Conservation (phyloP, 306 rosid species). For the Malus orientalis region DNA sequence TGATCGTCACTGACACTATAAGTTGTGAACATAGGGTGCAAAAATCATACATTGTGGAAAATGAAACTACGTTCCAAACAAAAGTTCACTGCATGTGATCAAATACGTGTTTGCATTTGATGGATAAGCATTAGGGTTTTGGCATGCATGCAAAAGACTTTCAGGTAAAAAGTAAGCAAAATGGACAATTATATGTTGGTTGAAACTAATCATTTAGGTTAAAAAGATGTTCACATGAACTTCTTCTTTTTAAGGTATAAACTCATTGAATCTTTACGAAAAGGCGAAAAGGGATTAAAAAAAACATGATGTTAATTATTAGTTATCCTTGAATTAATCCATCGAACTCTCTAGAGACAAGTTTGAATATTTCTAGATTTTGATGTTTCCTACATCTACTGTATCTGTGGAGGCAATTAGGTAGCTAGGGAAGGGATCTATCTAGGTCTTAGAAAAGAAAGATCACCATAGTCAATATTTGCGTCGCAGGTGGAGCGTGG, state of each 20-base stretch:
- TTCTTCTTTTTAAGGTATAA: neutral
- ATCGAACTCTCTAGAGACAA: conserved; percentile 3
- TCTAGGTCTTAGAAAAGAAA: neutral
- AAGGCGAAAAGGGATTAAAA: neutral
- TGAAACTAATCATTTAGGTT: neutral
- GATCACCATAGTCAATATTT: conserved; percentile 17
- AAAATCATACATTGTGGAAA: neutral
- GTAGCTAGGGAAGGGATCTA: neutral
- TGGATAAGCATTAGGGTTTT: neutral
- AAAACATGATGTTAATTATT: neutral
- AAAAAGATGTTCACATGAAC: neutral
- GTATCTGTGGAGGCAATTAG: neutral
- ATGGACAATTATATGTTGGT: neutral
- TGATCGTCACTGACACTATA: neutral
- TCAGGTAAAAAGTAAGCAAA: neutral
- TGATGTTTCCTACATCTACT: conserved; percentile 24
- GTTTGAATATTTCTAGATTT: conserved; percentile 19
- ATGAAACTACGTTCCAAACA: neutral
- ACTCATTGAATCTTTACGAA: neutral
- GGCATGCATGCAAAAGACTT: neutral
- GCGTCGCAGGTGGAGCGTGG: neutral
- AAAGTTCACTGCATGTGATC: neutral
- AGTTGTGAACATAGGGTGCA: neutral
- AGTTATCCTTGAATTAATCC: neutral
- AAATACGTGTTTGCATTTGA: neutral